Conservation (phyloP, 2,329 filamentous ascomycete species). For the Ilyonectria robusta region DNA sequence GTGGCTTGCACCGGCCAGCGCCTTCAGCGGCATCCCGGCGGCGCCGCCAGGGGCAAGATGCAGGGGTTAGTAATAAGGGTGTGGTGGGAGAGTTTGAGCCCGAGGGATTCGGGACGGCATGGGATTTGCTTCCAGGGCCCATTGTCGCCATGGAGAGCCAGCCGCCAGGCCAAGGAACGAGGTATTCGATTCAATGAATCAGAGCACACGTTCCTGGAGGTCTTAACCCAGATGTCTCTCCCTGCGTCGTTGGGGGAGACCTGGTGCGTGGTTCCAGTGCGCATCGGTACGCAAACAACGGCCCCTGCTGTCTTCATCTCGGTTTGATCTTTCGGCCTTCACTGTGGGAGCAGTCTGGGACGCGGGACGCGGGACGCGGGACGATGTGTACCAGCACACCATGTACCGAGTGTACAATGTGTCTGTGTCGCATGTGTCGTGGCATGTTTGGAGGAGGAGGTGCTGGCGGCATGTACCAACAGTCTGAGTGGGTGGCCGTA, state of each 20-base stretch:
- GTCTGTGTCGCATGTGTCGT: constrained; percentile 7
- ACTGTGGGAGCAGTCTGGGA: background rate
- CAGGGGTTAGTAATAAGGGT: constrained; percentile 18
- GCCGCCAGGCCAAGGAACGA: constrained; percentile 38
- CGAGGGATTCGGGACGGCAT: constrained; percentile 18
- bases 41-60: constrained; percentile 17
- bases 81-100: constrained; percentile 20
- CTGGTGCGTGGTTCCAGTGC: background rate
- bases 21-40: constrained; percentile 36
- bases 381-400: background rate
- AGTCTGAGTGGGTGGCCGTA: background rate
- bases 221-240: constrained; percentile 14
- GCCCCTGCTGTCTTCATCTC: background rate
- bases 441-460: constrained; percentile 1
- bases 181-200: constrained; percentile 22
- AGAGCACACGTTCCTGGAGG: constrained; percentile 8
- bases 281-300: background rate
- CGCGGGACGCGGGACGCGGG: constrained; percentile 4
- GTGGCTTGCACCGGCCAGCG: constrained; percentile 45
- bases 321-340: constrained; percentile 3
- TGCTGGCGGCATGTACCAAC: background rate
- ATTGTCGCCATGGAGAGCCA: constrained; percentile 8
- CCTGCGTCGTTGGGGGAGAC: background rate
- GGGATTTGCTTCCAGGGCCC: constrained; percentile 1
- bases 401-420: background rate